Conservation (phyloP, 768 basidiomycete genomes). For the Tylopilus plumbeoviolaceoides region DNA sequence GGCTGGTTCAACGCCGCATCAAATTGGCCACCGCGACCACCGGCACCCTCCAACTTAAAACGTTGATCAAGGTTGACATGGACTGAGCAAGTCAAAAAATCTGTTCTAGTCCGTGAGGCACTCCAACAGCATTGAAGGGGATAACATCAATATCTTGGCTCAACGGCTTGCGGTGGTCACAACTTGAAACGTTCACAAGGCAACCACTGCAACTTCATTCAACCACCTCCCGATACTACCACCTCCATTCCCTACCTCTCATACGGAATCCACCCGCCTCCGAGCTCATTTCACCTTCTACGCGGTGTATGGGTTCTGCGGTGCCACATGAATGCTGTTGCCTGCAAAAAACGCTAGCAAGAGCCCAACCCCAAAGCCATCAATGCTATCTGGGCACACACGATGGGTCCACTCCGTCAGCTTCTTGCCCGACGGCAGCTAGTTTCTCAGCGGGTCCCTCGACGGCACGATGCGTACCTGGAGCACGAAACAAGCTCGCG, state of each 20-base stretch:
- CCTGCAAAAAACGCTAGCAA: not conserved
- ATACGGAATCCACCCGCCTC: not conserved
- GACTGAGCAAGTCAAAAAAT: not conserved
- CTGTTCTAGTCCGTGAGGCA: not conserved
- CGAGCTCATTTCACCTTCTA: not conserved
- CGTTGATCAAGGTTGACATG: not conserved
- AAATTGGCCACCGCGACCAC: not conserved
- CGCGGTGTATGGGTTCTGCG: not conserved
- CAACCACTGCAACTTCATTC: not conserved
- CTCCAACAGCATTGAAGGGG: not conserved
- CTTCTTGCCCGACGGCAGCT: slow-evolving; percentile 1
- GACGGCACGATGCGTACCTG: not conserved
- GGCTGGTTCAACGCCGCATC: not conserved
- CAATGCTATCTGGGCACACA: slow-evolving; percentile 2
- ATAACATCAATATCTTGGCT: not conserved
- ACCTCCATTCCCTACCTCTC: not conserved
- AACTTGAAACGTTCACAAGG: not conserved
- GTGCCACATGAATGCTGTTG: not conserved
- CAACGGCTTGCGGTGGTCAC: not conserved
- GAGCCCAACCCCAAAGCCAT: not conserved
- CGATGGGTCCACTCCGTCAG: slow-evolving; percentile 1
- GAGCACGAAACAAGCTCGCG: not conserved
- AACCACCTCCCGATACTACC: not conserved
- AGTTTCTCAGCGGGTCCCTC: slow-evolving; percentile 3
- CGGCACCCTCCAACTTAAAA: too few species aligned